Base-by-base conservation (phyloP, 371 early-diverging fungal species). In the Mortierella sp. region DNA sequence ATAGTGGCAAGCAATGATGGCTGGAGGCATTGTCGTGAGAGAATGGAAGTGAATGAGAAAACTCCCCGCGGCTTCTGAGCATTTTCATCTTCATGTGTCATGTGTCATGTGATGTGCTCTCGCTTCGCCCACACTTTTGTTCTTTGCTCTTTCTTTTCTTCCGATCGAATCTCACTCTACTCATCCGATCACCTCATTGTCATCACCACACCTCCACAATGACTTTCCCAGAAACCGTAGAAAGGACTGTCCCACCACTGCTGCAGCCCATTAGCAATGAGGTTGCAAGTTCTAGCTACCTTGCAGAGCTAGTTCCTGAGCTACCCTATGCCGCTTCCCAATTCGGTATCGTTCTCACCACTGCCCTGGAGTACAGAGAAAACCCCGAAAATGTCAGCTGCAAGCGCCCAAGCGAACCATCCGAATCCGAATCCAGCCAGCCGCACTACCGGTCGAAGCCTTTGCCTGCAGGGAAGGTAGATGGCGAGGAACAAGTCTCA, bases 261-360 rank as follows among this genome's bases (percentile, higher is more conserved):
- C 31, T 56, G 12, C 46, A n/a, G 16, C 34, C 46, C 44, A 56
- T 56, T 40, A 14, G 45, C 16, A 56, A 56, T 45, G 57, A 44
- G 17, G 39, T 34, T 41, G 61, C 61, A 46, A 28, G 37, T n/a
- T 55, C 64, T 21, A 55, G 54, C 27, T 63, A 63, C 45, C 59
- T 73, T 5, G 47, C 60, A 1, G 64, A 67, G 37, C 37, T 74
- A 6, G 37, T 29, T n/a, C 24, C 21, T 1, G 45, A 58, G 12
- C 29, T 73, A 25, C 74, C 74, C 25, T 28, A 57, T 4, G 54
- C 49, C 16, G 51, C 47, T 25, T 76, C 68, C 0, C 64, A 60
- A 21, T 64, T 68, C 24, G 76, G 76, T 4, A 27, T 76, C 2
- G 60, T 57, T 49, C 44, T 76, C 24, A 54, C 43, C 37, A 60